Evolutionary conservation across 495 filamentous ascomycete species (phyloP).

Genomic region (Lophiotrema nucula): DNA sequence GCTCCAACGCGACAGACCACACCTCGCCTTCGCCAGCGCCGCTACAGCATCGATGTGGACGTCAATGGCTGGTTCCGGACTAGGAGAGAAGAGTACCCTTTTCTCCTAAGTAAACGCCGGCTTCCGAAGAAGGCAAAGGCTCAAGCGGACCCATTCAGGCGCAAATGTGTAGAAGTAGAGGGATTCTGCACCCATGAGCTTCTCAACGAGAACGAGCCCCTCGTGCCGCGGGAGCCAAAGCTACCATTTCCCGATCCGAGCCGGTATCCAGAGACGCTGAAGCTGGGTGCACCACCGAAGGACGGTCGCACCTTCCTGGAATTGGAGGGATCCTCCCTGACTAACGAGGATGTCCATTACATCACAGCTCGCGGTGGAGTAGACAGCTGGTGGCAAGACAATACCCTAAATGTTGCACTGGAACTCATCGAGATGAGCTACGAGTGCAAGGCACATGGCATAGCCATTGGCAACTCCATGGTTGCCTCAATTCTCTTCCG

Average conservation of each 20-base stretch:
- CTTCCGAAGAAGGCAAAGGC: background rate
- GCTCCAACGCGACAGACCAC: background rate
- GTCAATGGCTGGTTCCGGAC: background rate
- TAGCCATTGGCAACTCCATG: slow-evolving; percentile 6
- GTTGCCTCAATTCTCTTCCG: background rate
- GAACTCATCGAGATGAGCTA: background rate
- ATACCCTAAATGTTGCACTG: slow-evolving; percentile 3
- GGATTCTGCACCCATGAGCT: background rate
- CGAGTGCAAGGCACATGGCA: slow-evolving; percentile 2
- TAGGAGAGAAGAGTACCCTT: background rate
- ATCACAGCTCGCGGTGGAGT: background rate
- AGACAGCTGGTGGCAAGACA: slow-evolving; percentile 18
- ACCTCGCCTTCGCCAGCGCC: slow-evolving; percentile 1
- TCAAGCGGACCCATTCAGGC: background rate
- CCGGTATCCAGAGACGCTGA: background rate
- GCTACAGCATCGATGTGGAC: slow-evolving; percentile 11
- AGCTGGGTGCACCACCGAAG: background rate
- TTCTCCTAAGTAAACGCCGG: background rate
- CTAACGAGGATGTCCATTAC: slow-evolving; percentile 1
- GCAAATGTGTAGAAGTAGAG: background rate
- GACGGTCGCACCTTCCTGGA: background rate
- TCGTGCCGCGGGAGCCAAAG: background rate
- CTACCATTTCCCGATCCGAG: background rate
- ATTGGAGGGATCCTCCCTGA: background rate
- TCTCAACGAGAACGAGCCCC: background rate